phyloP scores from a whole-genome alignment of 192 early-diverging fungal species.

The Dissophora ornata region DNA sequence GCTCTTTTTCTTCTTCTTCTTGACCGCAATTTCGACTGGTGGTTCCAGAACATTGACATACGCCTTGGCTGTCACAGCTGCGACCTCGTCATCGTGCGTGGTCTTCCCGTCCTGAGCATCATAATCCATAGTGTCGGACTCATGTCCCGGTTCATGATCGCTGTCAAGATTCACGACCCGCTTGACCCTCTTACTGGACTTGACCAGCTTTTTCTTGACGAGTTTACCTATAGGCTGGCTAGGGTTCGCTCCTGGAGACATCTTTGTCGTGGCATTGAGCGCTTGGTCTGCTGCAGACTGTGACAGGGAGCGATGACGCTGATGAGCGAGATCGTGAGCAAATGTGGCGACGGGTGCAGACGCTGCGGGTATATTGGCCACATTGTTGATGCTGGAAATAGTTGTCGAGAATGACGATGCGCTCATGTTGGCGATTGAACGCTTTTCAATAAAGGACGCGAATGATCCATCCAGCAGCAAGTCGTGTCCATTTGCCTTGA shows the following conservation, averaged over 20 bases:
- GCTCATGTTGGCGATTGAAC: slow-evolving; percentile 23
- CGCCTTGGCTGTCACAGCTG: slow-evolving; percentile 1
- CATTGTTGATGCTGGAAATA: slow-evolving; percentile 37
- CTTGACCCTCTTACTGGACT: slow-evolving; percentile 35
- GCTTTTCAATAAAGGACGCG: slow-evolving; percentile 62
- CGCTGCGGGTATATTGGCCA: slow-evolving; percentile 56
- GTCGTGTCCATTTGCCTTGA: slow-evolving; percentile 56
- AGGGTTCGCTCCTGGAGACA: neutral
- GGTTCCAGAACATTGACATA: slow-evolving; percentile 8
- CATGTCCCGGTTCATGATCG: slow-evolving; percentile 20
- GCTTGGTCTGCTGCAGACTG: slow-evolving; percentile 11
- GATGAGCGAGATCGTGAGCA: slow-evolving; percentile 18
- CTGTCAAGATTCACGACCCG: slow-evolving; percentile 42
- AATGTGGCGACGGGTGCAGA: slow-evolving; percentile 32
- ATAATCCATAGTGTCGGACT: neutral
- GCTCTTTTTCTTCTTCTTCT: slow-evolving; percentile 49
- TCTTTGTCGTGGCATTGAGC: slow-evolving; percentile 5
- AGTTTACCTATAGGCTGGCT: slow-evolving; percentile 28
- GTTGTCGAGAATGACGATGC: slow-evolving; percentile 25
- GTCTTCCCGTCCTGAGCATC: neutral
- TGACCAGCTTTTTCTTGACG: slow-evolving; percentile 45
- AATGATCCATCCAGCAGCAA: slow-evolving; percentile 62
- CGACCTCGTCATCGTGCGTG: slow-evolving; percentile 17
- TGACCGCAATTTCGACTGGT: neutral
- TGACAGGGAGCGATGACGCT: neutral